A percentile compares a stretch with the other conserved stretches of the same genome.
phyloP scores from a whole-genome alignment of 257 asterid genomes.

The Petunia axillaris region DNA sequence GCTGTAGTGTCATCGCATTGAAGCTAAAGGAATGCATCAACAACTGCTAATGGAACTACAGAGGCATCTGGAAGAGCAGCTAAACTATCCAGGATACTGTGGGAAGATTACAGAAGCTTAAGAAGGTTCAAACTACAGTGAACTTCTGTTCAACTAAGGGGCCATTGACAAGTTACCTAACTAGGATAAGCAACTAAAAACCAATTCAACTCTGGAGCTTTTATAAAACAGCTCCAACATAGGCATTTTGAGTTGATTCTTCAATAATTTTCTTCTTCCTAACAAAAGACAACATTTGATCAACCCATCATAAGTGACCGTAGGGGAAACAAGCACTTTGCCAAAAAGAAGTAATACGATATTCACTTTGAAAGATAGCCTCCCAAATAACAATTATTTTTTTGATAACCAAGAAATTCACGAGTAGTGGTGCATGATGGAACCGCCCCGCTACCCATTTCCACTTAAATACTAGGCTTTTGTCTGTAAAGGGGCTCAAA shows the following conservation, averaged over 20 bases:
- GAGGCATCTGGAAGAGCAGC: not conserved
- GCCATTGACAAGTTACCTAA: conserved; percentile 20
- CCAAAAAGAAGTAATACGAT: not conserved
- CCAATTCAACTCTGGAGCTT: not conserved
- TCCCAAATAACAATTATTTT: not conserved
- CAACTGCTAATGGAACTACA: not conserved
- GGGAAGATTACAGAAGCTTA: conserved; percentile 13
- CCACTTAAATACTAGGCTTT: too few relatives aligned
- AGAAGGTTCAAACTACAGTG: conserved; percentile 1
- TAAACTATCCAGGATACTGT: not conserved
- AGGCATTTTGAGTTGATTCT: not conserved
- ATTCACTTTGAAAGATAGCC: not conserved
- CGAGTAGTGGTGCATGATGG: too few relatives aligned
- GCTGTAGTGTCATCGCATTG: not conserved
- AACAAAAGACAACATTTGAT: not conserved
- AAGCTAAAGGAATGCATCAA: not conserved
- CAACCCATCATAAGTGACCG: not conserved
- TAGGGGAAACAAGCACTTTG: not conserved
- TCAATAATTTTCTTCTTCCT: conserved; percentile 1
- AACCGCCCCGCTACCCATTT: too few relatives aligned
- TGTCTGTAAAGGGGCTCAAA: too few relatives aligned
- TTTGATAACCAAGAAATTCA: too few relatives aligned
- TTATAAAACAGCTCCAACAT: not conserved
- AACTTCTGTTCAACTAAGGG: conserved; percentile 13
- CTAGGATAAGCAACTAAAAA: not conserved